These are phyloP conservation scores for Insectozyma bohioensis DNA, from an alignment of 1,139 yeast genomes.

Conservation along the genomic window DNA sequence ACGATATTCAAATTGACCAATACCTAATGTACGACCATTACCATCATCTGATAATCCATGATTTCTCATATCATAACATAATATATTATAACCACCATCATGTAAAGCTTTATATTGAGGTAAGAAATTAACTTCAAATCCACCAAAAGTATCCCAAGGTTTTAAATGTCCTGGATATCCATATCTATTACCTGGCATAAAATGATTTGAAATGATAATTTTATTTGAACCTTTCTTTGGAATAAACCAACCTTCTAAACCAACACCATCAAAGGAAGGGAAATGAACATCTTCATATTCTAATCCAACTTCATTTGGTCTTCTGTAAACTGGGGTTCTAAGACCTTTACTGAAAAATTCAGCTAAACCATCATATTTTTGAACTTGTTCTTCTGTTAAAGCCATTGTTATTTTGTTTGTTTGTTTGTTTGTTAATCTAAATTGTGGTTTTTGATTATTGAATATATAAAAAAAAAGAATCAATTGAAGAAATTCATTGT, in stretches of 20 bases:
- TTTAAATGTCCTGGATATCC: constrained; percentile 3
- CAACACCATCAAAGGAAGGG: constrained; percentile 3
- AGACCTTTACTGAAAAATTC: constrained; percentile 3
- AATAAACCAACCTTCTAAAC: constrained; percentile 6
- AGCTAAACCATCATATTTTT: constrained; percentile 4
- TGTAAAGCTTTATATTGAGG: constrained; percentile 4
- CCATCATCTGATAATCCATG: constrained; percentile 5
- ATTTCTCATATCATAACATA: constrained; percentile 4
- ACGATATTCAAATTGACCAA: constrained; percentile 4
- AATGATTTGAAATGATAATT: constrained; percentile 4
- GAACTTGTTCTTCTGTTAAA: constrained; percentile 2
- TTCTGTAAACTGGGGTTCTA: constrained; percentile 4
- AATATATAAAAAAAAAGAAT: too few species aligned
- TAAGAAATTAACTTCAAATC: constrained; percentile 5
- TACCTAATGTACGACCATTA: constrained; percentile 1
- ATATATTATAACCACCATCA: constrained; percentile 5
- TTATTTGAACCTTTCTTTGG: constrained; percentile 3
- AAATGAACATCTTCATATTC: constrained; percentile 3
- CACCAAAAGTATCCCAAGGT: constrained; percentile 1
- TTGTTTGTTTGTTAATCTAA: too few species aligned
- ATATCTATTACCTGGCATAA: constrained; percentile 6
- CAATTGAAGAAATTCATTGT: too few species aligned
- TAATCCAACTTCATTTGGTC: constrained; percentile 1
- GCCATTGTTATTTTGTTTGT: constrained; percentile 1
- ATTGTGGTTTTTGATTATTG: too few species aligned